These are phyloP conservation scores for Xylaria flabelliformis DNA, from an alignment of 495 filamentous ascomycete species.

Conservation along the genomic window DNA sequence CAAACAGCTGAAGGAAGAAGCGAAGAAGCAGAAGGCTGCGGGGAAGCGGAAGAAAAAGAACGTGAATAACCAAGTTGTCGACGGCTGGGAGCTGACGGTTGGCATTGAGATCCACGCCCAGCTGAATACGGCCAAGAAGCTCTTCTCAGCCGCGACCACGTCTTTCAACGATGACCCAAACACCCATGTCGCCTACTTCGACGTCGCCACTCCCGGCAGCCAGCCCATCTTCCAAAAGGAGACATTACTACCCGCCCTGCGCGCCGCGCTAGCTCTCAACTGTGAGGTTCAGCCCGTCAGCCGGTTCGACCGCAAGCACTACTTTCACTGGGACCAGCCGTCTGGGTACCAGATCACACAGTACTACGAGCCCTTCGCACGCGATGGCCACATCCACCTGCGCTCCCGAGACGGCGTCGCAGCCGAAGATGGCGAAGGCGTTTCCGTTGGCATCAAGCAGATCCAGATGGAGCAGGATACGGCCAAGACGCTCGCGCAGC, in stretches of 20 bases:
- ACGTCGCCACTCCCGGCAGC: slow-evolving; percentile 86
- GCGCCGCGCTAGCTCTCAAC: slow-evolving; percentile 83
- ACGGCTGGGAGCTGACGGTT: slow-evolving; percentile 87
- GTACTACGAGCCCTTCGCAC: slow-evolving; percentile 88
- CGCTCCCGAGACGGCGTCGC: slow-evolving; percentile 80
- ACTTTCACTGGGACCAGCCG: slow-evolving; percentile 98
- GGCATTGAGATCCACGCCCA: slow-evolving; percentile 98
- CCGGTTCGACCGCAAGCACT: slow-evolving; percentile 94
- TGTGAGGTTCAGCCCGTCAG: slow-evolving; percentile 78
- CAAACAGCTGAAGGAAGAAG: slow-evolving; percentile 77
- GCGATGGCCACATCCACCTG: slow-evolving; percentile 73
- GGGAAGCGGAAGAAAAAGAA: slow-evolving; percentile 49
- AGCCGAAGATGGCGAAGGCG: slow-evolving; percentile 65
- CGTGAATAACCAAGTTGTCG: slow-evolving; percentile 56
- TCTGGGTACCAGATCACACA: slow-evolving; percentile 97
- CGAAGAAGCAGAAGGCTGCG: slow-evolving; percentile 56
- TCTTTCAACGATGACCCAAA: slow-evolving; percentile 76
- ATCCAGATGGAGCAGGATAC: slow-evolving; percentile 98
- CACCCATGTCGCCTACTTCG: slow-evolving; percentile 84
- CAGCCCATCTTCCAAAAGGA: slow-evolving; percentile 86
- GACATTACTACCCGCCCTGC: slow-evolving; percentile 84
- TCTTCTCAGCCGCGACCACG: slow-evolving; percentile 78
- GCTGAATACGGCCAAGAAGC: slow-evolving; percentile 81
- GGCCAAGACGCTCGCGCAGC: slow-evolving; percentile 86
- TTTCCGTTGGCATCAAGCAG: slow-evolving; percentile 84